Base-by-base conservation (phyloP, 495 filamentous ascomycete species). In the Umbilicaria muhlenbergii region DNA sequence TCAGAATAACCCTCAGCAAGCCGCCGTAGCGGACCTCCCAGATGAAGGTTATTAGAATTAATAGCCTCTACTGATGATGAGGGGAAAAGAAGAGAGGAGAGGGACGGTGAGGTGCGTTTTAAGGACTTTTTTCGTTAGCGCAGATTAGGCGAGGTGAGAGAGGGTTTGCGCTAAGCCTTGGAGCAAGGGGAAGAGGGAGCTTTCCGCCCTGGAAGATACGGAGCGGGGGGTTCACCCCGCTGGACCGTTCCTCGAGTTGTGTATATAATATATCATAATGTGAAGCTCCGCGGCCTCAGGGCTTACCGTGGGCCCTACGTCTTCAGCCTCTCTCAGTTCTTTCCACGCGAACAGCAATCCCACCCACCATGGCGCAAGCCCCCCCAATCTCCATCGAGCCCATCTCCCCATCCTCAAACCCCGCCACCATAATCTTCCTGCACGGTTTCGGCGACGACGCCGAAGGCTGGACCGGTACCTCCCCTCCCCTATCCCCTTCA, bases 401-500 rank as follows among this genome's bases (percentile, higher is more conserved):
- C 14, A 44, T 48, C 3, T 45, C 38, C 18, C 39, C 58, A 6
- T 32, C 44, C 14, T 42, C 45, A 3, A 47, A 59, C 24, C 49
- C 56, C 18, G 63, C 63, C n/a, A 59, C 59, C 8, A 57, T 66
- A 36, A 67, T 67, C 18, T 66, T 66, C 50, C 44, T 69, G 8
- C 63, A 69, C 41, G 64, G 66, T 8, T 52, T 61, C 5, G 64
- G 63, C 0, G 66, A 69, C 47, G 59, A 60, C 45, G 64, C 60
- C 10, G 49, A 59, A 34, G 60, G 60, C 10, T 51, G 61, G 38
- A 53, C 60, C 32, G 58, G 65, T 66, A 17, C 32, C 54, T 38
- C 31, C 24, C 18, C 32, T 15, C 42, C n/a, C 13, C 32, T 41
- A 1, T n/a, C 10, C 21, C 16, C 17, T 32, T 33, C 24, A 4